Evolutionary conservation across 2,329 filamentous ascomycete species (phyloP), one percentile per base, ranked within the genome.

Genomic region (Phoma herbarum): DNA sequence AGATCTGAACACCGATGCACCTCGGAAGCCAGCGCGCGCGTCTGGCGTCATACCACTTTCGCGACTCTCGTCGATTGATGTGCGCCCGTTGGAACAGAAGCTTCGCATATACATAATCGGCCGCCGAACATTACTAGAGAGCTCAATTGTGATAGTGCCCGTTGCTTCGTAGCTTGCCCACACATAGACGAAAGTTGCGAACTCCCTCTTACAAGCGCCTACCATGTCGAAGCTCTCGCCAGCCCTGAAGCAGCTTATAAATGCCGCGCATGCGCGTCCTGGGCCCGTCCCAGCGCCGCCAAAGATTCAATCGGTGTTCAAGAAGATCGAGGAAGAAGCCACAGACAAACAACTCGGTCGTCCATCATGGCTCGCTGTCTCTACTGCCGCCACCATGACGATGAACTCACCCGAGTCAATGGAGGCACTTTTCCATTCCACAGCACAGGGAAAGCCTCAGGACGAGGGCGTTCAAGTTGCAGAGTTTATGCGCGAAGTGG

Each of bases 401-500:
- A 87, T 95, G 81, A 95, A 96, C 80, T 93, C 91, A 1, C 91
- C 91, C 23, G 89, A 90, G 57, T 90, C 90, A 3, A 85, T 94
- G 64, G 79, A 85, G 4, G 78, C 84, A 22, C 84, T 93, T 12
- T 88, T 87, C 77, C 71, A 83, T 45, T 68, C 80, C 20, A 67
- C 56, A 20, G 73, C 59, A 43, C 62, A 58, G 22, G 66, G 64
- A 7, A 67, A 70, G 44, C 59, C 64, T 20, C 61, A 61, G 16
- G 69, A 69, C 42, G 73, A 78, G 31, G 73, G 78, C 14, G 78
- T 84, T 2, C 79, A 82, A 25, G 81, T 85, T 31, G 90, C 89
- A 61, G 89, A 91, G 73, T 82, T 91, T 57, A 90, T 92, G 81
- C 86, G 90, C 68, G 90, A 92, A 66, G 84, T 91, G 59, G 90